These are phyloP conservation scores for Podospora comata DNA, from an alignment of 495 filamentous ascomycete genomes.

Conservation along the genomic window DNA sequence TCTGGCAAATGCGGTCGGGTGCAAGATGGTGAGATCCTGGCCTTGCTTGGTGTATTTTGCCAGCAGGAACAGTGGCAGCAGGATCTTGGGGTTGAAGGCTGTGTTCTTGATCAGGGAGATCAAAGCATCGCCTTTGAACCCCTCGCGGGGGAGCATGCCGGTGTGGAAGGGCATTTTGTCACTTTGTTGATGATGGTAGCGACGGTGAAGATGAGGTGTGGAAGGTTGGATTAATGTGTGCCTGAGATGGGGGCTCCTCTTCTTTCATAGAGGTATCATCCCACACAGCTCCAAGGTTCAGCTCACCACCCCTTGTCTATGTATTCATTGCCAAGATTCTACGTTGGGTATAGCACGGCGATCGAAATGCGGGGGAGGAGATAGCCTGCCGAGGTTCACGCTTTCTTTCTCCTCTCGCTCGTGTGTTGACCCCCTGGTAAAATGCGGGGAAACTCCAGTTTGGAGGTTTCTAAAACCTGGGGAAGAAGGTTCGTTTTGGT, in stretches of 20 bases:
- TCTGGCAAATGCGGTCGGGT: slow-evolving; percentile 47
- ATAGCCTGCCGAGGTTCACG: neutral
- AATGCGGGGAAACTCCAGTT: neutral
- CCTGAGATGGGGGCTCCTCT: too few relatives aligned
- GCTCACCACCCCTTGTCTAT: neutral
- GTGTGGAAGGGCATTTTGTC: slow-evolving; percentile 48
- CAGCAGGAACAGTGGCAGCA: slow-evolving; percentile 57
- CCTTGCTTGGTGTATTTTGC: slow-evolving; percentile 60
- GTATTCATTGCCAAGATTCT: neutral
- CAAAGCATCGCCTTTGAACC: slow-evolving; percentile 61
- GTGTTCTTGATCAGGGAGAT: slow-evolving; percentile 53
- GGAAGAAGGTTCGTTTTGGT: neutral
- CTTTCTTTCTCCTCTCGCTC: neutral
- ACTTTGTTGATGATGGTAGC: neutral
- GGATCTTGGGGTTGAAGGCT: slow-evolving; percentile 57
- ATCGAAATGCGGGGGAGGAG: neutral
- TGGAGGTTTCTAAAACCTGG: neutral
- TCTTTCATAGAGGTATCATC: neutral
- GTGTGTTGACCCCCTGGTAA: neutral
- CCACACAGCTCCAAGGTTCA: neutral
- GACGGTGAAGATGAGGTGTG: neutral
- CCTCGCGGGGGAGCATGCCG: slow-evolving; percentile 50
- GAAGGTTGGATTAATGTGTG: neutral
- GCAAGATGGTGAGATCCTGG: slow-evolving; percentile 45
- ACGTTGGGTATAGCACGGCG: neutral